These are phyloP conservation scores for Pseudocercospora fijiensis DNA, from an alignment of 2,329 filamentous ascomycete genomes.

Conservation along the genomic window DNA sequence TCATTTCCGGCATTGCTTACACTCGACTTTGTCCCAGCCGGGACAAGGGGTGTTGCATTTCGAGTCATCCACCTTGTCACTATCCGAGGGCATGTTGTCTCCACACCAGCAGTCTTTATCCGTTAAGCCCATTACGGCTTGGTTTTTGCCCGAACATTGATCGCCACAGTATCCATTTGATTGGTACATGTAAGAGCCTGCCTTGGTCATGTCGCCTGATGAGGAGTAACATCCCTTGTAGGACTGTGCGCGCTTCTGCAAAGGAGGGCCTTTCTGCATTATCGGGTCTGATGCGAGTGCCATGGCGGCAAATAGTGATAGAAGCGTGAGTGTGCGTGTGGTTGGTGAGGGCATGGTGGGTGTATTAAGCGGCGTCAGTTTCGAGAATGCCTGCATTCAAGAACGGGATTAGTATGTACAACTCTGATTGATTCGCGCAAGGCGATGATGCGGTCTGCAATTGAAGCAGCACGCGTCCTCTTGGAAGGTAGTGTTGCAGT, in stretches of 20 bases:
- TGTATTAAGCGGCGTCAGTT: neutral
- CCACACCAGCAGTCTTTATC: conserved; percentile 74
- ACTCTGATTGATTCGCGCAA: neutral
- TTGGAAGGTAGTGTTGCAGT: neutral
- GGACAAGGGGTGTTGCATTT: conserved; percentile 65
- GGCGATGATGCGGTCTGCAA: neutral
- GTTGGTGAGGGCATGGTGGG: conserved; percentile 37
- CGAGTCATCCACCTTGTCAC: conserved; percentile 55
- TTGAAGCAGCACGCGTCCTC: neutral
- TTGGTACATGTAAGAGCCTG: conserved; percentile 54
- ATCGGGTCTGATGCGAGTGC: conserved; percentile 10
- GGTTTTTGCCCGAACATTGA: conserved; percentile 49
- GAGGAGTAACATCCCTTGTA: conserved; percentile 55
- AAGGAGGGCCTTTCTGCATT: neutral
- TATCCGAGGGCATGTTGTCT: conserved; percentile 62
- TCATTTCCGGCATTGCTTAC: neutral
- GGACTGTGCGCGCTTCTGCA: conserved; percentile 20
- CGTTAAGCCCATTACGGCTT: conserved; percentile 64
- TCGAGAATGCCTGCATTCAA: conserved; percentile 18
- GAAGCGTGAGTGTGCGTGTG: conserved; percentile 14
- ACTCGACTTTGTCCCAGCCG: conserved; percentile 17
- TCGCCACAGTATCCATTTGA: conserved; percentile 56
- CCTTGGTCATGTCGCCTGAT: conserved; percentile 48
- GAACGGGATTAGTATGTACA: conserved; percentile 12
- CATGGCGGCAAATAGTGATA: conserved; percentile 24